These are phyloP conservation scores for Aspergillus puulaauensis DNA, from an alignment of 2,329 filamentous ascomycete genomes.

Conservation along the genomic window DNA sequence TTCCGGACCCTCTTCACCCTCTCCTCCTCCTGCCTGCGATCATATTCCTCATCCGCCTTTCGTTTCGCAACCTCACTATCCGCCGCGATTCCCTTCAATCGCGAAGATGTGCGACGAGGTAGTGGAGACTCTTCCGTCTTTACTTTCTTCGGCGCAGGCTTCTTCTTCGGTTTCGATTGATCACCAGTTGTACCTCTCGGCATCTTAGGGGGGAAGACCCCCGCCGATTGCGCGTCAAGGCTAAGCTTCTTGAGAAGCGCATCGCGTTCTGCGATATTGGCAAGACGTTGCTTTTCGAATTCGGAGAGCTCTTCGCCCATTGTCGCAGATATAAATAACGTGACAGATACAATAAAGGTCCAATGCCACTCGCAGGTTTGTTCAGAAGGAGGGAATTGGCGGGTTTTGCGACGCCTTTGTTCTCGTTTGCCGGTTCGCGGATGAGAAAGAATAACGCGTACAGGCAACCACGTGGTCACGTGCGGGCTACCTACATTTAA, in stretches of 20 bases:
- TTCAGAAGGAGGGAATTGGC: background rate
- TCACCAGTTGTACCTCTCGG: constrained; percentile 50
- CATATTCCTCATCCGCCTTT: constrained; percentile 65
- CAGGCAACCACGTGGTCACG: constrained; percentile 24
- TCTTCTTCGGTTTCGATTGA: constrained; percentile 50
- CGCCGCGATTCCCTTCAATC: constrained; percentile 62
- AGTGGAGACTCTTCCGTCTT: constrained; percentile 60
- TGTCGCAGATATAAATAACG: constrained; percentile 11
- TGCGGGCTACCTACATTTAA: constrained; percentile 9
- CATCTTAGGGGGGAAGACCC: constrained; percentile 59
- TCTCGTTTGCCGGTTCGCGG: background rate
- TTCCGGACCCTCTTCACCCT: constrained; percentile 63
- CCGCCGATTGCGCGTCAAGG: constrained; percentile 64
- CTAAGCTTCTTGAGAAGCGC: constrained; percentile 77
- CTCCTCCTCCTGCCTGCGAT: constrained; percentile 57
- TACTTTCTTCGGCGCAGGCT: constrained; percentile 51
- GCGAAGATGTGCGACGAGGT: constrained; percentile 61
- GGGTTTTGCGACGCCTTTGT: background rate
- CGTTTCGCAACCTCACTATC: constrained; percentile 68
- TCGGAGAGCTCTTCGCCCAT: constrained; percentile 64
- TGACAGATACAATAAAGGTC: background rate
- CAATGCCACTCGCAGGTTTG: background rate
- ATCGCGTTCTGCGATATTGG: constrained; percentile 85
- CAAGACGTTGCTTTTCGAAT: constrained; percentile 80
- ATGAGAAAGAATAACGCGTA: constrained; percentile 14